Evolutionary conservation across 2,329 filamentous ascomycete species (phyloP), one percentile per base, ranked within the genome.

Genomic region (Xenoacremonium recifei): DNA sequence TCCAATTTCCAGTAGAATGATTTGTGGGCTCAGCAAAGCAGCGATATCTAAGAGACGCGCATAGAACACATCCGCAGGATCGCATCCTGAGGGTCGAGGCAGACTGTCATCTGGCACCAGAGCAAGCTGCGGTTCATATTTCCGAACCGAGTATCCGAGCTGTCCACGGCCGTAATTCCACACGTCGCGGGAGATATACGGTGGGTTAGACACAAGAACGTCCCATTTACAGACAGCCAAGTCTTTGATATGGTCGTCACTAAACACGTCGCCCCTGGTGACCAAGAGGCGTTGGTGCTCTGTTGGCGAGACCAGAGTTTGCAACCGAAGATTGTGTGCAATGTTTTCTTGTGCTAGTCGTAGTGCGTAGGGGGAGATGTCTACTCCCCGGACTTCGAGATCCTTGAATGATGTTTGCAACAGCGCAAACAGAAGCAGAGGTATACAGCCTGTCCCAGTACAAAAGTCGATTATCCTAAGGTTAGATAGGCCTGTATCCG

Each of bases 391-490:
- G n/a, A 88, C 68, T 4, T 69, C 62, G 6, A 88, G 52, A 0
- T 50, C 36, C 2, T 61, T 53, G 37, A 71, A 63, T 16, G 63
- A 55, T 55, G 60, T 44, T 15, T 65, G 65, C 27, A 89, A 75
- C 9, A 84, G 72, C 25, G 82, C 72, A 48, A 86, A 80, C 6
- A 96, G 73, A 3, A 89, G 77, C 7, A 97, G 76, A 0, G 89
- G 79, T 49, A 97, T 95, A 66, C 92, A 96, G 4, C 93, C 93
- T 5, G 87, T 89, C 9, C 93, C 93, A 0, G 89, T 91, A 64
- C 93, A 97, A 21, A 96, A 72, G 63, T 99, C 93, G 7, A 96
- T 64, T 30, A 97, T 71, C 11, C 74, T 76, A 11, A 95, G 54
- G 13, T 57, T 47, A 53, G 42, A 30, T 6, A 42, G 27, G 4